These are phyloP conservation scores for Pulveroboletus frians DNA, from an alignment of 768 basidiomycete species.

Conservation along the genomic window DNA sequence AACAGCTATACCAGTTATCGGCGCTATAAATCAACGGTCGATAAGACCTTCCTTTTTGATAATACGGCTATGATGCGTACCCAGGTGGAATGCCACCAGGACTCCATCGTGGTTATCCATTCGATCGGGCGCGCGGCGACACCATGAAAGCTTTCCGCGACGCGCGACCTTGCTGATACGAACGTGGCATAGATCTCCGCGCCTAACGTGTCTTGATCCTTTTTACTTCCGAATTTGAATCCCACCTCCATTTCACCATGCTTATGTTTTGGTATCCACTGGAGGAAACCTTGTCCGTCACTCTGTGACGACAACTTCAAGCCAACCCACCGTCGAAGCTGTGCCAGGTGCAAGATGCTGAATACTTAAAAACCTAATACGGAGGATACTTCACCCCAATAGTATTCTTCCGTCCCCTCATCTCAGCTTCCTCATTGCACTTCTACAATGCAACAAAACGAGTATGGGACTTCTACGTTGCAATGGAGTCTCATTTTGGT, in stretches of 20 bases:
- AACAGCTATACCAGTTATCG: slow-evolving; percentile 3
- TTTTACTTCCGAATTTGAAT: neutral
- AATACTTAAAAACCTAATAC: slow-evolving; percentile 8
- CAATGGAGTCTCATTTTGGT: neutral
- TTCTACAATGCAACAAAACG: slow-evolving; percentile 7
- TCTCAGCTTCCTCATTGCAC: neutral
- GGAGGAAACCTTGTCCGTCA: neutral
- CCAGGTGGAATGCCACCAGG: neutral
- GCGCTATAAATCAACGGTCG: neutral
- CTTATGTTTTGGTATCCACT: neutral
- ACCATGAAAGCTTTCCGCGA: neutral
- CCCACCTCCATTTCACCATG: neutral
- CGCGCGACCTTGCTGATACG: neutral
- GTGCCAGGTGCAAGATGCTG: slow-evolving; percentile 1
- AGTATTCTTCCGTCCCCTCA: neutral
- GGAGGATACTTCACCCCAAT: neutral
- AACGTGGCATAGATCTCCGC: neutral
- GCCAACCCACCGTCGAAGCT: slow-evolving; percentile 3
- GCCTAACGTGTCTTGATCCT: neutral
- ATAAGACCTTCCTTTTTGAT: neutral
- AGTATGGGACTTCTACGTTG: slow-evolving; percentile 4
- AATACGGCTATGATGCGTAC: neutral
- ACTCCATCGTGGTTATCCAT: neutral
- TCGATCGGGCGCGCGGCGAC: neutral
- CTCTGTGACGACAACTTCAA: neutral